A percentile compares a stretch with the other conserved stretches of the same genome.
These are phyloP conservation scores for Epichloe sylvatica DNA, from an alignment of 2,329 filamentous ascomycete species.

Conservation along the genomic window DNA sequence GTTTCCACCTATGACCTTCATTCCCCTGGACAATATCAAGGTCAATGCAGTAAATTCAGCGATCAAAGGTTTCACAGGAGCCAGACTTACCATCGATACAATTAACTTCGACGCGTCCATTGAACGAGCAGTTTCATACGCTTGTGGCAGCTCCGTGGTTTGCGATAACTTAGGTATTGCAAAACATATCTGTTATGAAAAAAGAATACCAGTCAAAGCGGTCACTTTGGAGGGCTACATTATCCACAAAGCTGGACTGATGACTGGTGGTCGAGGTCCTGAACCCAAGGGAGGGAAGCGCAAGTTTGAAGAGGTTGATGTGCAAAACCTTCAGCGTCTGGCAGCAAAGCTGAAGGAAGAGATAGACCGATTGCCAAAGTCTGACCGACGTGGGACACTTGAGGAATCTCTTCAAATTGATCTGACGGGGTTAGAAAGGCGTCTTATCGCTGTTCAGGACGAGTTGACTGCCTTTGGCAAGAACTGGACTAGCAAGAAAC, in stretches of 20 bases:
- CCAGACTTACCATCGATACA: constrained; percentile 83
- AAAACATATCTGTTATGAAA: constrained; percentile 77
- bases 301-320: constrained; percentile 78
- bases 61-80: constrained; percentile 75
- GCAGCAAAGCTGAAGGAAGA: constrained; percentile 65
- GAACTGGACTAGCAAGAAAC: constrained; percentile 73
- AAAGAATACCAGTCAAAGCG: constrained; percentile 74
- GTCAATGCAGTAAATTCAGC: constrained; percentile 82
- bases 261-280: constrained; percentile 84
- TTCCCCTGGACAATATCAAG: constrained; percentile 90
- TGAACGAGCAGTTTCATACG: constrained; percentile 86
- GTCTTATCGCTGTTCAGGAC: constrained; percentile 54
- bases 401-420: constrained; percentile 75
- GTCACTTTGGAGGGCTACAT: constrained; percentile 92
- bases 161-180: constrained; percentile 80
- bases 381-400: constrained; percentile 57
- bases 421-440: constrained; percentile 64
- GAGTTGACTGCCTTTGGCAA: constrained; percentile 68
- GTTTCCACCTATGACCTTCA: constrained; percentile 79
- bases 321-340: constrained; percentile 68
- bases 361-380: constrained; percentile 65
- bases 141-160: constrained; percentile 87
- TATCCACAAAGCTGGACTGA: constrained; percentile 89
- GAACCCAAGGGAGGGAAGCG: constrained; percentile 62
- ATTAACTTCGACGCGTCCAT: constrained; percentile 84